phyloP scores from a whole-genome alignment of 2,329 filamentous ascomycete species.

The Exophiala phaeomuriformis region DNA sequence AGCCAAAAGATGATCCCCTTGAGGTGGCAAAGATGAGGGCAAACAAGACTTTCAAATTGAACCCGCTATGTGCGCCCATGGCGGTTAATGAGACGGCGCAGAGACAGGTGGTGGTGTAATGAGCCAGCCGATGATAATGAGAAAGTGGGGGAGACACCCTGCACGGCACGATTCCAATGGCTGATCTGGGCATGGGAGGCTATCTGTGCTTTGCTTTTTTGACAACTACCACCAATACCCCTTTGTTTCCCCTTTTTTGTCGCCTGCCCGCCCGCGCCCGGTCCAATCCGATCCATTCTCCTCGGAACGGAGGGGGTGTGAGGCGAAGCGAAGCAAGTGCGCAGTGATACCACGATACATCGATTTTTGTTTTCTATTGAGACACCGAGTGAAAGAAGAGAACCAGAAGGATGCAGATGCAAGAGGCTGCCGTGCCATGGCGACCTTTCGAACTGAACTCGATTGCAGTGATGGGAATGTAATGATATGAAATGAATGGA shows the following conservation, averaged over 20 bases:
- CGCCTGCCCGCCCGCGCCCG: not conserved
- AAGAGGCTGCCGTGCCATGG: too few relatives aligned
- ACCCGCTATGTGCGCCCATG: constrained; percentile 19
- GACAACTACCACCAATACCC: not conserved
- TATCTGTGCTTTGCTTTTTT: not conserved
- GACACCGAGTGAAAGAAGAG: too few relatives aligned
- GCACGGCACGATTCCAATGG: too few relatives aligned
- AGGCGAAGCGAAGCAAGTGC: not conserved
- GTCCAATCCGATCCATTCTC: not conserved
- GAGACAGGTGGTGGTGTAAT: constrained; percentile 18
- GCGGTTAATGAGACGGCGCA: constrained; percentile 17
- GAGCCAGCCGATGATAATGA: too few relatives aligned
- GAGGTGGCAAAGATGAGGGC: constrained; percentile 15
- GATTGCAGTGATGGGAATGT: too few relatives aligned
- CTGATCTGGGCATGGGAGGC: not conserved
- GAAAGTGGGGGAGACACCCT: too few relatives aligned
- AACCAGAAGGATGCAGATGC: too few relatives aligned
- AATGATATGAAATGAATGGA: too few relatives aligned
- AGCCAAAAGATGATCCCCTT: constrained; percentile 8
- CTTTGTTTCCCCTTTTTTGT: not conserved
- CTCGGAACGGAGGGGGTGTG: too few relatives aligned
- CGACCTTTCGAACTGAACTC: too few relatives aligned
- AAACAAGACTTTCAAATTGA: constrained; percentile 18
- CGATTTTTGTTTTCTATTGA: not conserved
- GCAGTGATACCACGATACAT: constrained; percentile 22